Base-by-base conservation (phyloP, 2,329 filamentous ascomycete species). In the Cadophora sp. region DNA sequence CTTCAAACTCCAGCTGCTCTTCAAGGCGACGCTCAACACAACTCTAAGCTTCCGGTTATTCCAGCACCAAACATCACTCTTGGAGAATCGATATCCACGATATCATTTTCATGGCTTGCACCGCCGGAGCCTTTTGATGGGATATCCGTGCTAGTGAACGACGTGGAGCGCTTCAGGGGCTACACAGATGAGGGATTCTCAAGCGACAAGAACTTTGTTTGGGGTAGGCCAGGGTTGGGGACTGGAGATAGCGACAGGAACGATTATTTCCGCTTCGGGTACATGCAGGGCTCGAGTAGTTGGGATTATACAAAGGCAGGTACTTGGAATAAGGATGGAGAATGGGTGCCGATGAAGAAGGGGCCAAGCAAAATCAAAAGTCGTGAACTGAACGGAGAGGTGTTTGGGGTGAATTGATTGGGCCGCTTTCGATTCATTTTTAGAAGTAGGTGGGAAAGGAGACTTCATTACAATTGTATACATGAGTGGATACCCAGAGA, bases 261-360 rank as follows among this genome's bases (percentile, higher is more conserved):
- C 48, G 91, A 94, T 78, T 95, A 93, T 75, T 94, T 95, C 76
- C 82, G 92, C 7, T 95, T 95, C 79, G 91, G 84, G 1, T 94
- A 88, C 75, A 86, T 94, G 84, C 83, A 86, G 62, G 92, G 91
- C 1, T 88, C 86, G 67, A 77, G 77, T 4, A 84, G 84, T 48
- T 89, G 84, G 27, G 92, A 95, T 77, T 95, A 92, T 75, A 93
- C 91, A 16, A 91, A 89, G 79, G 92, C 92, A 0, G 92, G 91
- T 1, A 85, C 83, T 12, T 95, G 92, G 92, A 84, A 83, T 27
- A 79, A 76, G 1, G 84, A 89, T 63, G 87, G 90, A 1, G 81
- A 84, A 40, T 95, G 92, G 92, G 81, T 81, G 53, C 78, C 86
- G 29, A 92, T 93, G 90, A 62, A 70, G 37, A 37, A 68, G 3